Conservation (phyloP, 1,139 yeast species). For the Diutina ranongensis region DNA sequence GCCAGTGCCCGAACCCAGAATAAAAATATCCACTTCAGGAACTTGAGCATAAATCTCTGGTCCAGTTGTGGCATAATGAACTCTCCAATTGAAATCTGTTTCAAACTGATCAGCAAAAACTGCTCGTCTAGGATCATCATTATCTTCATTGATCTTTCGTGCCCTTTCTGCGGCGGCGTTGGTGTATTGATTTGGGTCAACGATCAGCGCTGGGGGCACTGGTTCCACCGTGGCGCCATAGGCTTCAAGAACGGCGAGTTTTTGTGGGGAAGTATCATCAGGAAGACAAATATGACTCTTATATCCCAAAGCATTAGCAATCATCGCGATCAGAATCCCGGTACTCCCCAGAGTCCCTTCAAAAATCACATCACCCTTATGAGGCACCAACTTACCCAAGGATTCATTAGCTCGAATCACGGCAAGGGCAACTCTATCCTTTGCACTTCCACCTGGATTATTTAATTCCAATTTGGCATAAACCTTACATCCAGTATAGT, state of each 20-base stretch:
- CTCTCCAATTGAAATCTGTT: conserved; percentile 80
- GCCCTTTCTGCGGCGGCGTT: conserved; percentile 73
- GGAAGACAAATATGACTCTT: conserved; percentile 89
- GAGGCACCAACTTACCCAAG: conserved; percentile 44
- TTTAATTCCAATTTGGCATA: conserved; percentile 78
- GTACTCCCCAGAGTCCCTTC: conserved; percentile 97
- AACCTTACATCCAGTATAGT: conserved; percentile 67
- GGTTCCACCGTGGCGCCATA: conserved; percentile 82
- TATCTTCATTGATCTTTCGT: conserved; percentile 33
- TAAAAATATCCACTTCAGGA: conserved; percentile 57
- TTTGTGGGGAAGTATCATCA: conserved; percentile 84
- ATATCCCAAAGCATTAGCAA: conserved; percentile 82
- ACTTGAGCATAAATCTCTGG: conserved; percentile 79
- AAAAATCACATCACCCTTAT: conserved; percentile 51
- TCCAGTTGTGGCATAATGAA: conserved; percentile 76
- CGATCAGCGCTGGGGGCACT: conserved; percentile 91
- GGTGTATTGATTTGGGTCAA: conserved; percentile 87
- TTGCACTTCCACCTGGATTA: conserved; percentile 95
- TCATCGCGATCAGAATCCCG: conserved; percentile 84
- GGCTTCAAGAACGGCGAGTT: conserved; percentile 53
- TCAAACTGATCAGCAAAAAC: conserved; percentile 94
- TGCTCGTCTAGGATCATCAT: conserved; percentile 34
- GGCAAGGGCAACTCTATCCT: conserved; percentile 86
- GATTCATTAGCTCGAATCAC: conserved; percentile 62
- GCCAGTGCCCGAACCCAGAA: conserved; percentile 66